Conservation (phyloP, 2,329 filamentous ascomycete species). For the Ophiostoma pallidulum region DNA sequence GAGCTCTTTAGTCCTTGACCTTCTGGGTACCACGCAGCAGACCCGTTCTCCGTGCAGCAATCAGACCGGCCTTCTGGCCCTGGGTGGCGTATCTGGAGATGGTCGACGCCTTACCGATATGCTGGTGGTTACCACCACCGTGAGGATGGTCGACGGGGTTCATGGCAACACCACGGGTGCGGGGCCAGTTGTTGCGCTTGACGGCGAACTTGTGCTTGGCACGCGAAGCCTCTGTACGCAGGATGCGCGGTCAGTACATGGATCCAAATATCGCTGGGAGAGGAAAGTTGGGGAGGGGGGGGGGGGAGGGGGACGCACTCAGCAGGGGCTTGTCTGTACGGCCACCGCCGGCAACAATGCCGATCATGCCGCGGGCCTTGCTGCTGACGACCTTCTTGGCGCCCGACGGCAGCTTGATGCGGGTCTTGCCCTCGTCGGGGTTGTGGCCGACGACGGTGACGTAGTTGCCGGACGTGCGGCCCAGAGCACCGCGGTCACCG, state of each 20-base stretch:
- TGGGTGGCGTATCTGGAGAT: constrained; percentile 96
- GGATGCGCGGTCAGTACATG: constrained; percentile 2
- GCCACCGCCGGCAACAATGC: constrained; percentile 98
- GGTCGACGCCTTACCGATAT: constrained; percentile 99
- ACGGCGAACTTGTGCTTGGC: constrained; percentile 99
- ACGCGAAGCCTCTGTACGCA: constrained; percentile 91
- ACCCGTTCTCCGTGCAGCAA: constrained; percentile 99
- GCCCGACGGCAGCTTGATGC: constrained; percentile 97
- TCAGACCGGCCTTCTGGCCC: constrained; percentile 99
- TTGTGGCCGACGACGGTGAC: constrained; percentile 97
- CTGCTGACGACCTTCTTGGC: constrained; percentile 98
- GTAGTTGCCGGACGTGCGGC: constrained; percentile 98
- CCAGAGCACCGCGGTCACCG: constrained; percentile 92
- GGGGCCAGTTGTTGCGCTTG: constrained; percentile 99
- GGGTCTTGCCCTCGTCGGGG: constrained; percentile 98
- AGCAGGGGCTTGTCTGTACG: constrained; percentile 99
- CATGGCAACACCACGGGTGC: constrained; percentile 99
- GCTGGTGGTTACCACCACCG: constrained; percentile 99
- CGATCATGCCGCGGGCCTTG: constrained; percentile 93
- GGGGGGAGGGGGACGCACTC: constrained; percentile 50
- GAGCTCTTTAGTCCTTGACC: constrained; percentile 92
- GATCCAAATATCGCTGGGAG: neutral
- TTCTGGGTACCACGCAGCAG: constrained; percentile 99
- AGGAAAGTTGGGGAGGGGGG: neutral
- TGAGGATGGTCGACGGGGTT: constrained; percentile 99